A percentile compares a stretch with the other conserved stretches of the same genome.
Evolutionary conservation across 352 stramenopile species (phyloP).

Genomic region (Globisporangium emineosum): DNA sequence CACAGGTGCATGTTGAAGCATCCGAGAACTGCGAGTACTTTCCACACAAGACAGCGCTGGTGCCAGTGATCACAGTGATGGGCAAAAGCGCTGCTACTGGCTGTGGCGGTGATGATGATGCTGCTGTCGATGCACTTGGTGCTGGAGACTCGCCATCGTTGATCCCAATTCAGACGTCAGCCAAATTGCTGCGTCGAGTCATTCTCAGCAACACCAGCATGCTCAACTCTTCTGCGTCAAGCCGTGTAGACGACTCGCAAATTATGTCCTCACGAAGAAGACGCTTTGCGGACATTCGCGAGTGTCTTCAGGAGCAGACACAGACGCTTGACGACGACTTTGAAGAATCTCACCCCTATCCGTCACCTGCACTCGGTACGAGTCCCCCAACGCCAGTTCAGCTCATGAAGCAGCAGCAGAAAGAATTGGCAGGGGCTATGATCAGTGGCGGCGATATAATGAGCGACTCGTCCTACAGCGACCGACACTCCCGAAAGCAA

Average conservation of each 20-base stretch:
- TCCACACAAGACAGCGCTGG: constrained; percentile 49
- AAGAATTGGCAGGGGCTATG: not conserved
- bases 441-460: not conserved
- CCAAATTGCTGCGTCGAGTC: not conserved
- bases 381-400: not conserved
- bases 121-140: not conserved
- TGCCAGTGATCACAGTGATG: constrained; percentile 58
- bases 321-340: not conserved
- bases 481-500: constrained; percentile 5
- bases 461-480: not conserved
- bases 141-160: not conserved
- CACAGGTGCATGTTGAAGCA: constrained; percentile 29
- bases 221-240: not conserved
- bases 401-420: not conserved
- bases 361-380: not conserved
- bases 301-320: constrained; percentile 14
- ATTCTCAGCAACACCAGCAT: not conserved
- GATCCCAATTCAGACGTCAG: not conserved
- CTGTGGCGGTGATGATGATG: not conserved
- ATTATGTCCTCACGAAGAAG: not conserved
- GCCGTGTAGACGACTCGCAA: not conserved
- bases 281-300: constrained; percentile 16
- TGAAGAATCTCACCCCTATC: not conserved
- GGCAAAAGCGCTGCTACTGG: constrained; percentile 21
- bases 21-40: constrained; percentile 65